Percentiles rank a stretch among this genome's conserved stretches.
These are phyloP conservation scores for Sonneratia caseolaris DNA, from an alignment of 345 rosid species.

Conservation along the genomic window DNA sequence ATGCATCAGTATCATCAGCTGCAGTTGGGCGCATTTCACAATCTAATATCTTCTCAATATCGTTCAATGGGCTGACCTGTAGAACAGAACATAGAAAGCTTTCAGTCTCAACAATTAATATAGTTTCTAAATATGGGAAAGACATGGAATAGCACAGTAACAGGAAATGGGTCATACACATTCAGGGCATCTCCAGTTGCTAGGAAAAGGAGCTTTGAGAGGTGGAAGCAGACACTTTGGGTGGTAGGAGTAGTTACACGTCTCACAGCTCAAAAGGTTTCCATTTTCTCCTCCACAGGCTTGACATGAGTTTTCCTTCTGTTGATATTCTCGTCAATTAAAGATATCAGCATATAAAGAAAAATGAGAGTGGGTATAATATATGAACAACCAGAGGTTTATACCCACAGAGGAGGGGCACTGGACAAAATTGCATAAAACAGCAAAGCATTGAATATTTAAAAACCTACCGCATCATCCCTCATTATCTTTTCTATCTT, in stretches of 20 bases:
- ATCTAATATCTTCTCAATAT: constrained; percentile 89
- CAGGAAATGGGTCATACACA: constrained; percentile 40
- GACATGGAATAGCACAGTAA: not conserved
- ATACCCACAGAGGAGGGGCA: not conserved
- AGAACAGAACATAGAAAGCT: constrained; percentile 14
- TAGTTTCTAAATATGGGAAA: not conserved
- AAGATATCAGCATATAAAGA: not conserved
- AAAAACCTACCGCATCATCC: constrained; percentile 63
- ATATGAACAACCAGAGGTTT: not conserved
- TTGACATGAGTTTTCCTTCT: constrained; percentile 77
- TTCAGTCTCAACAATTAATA: constrained; percentile 12
- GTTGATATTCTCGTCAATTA: constrained; percentile 9
- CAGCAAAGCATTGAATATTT: constrained; percentile 6
- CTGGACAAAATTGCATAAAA: not conserved
- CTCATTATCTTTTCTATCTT: constrained; percentile 66
- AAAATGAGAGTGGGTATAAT: constrained; percentile 1
- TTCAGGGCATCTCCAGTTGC: constrained; percentile 96
- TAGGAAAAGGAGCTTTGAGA: constrained; percentile 53
- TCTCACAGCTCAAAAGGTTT: constrained; percentile 69
- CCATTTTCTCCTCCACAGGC: constrained; percentile 78
- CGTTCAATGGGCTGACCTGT: constrained; percentile 95
- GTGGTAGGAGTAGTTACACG: constrained; percentile 83
- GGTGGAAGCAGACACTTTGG: constrained; percentile 80
- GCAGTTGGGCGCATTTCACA: constrained; percentile 90
- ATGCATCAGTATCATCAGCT: constrained; percentile 54